Percentiles rank a stretch among this genome's conserved stretches.
These are phyloP conservation scores for Metschnikowia continentalis DNA, from an alignment of 805 yeast species.

Conservation along the genomic window DNA sequence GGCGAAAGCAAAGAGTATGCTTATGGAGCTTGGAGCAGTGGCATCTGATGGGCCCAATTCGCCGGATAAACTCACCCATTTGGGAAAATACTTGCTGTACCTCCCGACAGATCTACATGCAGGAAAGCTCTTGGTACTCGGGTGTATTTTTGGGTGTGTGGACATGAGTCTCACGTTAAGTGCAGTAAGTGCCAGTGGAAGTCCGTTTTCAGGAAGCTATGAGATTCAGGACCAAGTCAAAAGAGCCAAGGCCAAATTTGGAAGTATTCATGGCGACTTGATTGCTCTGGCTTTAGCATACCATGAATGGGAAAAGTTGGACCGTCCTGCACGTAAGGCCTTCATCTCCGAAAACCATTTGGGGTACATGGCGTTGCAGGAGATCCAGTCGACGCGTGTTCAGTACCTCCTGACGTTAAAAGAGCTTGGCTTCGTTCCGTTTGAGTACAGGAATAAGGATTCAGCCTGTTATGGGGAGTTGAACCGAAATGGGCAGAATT, in stretches of 20 bases:
- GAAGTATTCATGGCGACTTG: slow-evolving; percentile 61
- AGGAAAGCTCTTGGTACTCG: slow-evolving; percentile 75
- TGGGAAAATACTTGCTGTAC: slow-evolving; percentile 76
- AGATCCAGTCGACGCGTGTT: slow-evolving; percentile 62
- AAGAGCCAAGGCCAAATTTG: slow-evolving; percentile 36
- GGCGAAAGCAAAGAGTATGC: slow-evolving; percentile 45
- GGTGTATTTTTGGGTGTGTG: slow-evolving; percentile 79
- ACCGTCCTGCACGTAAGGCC: slow-evolving; percentile 26
- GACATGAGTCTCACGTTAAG: slow-evolving; percentile 79
- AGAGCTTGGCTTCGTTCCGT: slow-evolving; percentile 74
- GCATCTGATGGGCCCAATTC: slow-evolving; percentile 17
- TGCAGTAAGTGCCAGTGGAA: slow-evolving; percentile 66
- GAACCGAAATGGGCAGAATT: slow-evolving; percentile 51
- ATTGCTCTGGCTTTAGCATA: slow-evolving; percentile 62
- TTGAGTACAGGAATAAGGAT: slow-evolving; percentile 31
- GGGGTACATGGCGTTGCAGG: slow-evolving; percentile 62
- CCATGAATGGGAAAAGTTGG: slow-evolving; percentile 42
- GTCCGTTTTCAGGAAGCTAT: slow-evolving; percentile 61
- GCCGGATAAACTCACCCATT: slow-evolving; percentile 51
- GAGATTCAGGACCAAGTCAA: slow-evolving; percentile 68
- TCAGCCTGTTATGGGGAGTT: slow-evolving; percentile 19
- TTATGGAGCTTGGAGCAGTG: slow-evolving; percentile 74
- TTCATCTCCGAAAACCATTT: slow-evolving; percentile 54
- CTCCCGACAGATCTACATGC: slow-evolving; percentile 84
- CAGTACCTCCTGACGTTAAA: slow-evolving; percentile 69